phyloP scores from a whole-genome alignment of 148 eudicot species.

The Rhododendron williamsianum region DNA sequence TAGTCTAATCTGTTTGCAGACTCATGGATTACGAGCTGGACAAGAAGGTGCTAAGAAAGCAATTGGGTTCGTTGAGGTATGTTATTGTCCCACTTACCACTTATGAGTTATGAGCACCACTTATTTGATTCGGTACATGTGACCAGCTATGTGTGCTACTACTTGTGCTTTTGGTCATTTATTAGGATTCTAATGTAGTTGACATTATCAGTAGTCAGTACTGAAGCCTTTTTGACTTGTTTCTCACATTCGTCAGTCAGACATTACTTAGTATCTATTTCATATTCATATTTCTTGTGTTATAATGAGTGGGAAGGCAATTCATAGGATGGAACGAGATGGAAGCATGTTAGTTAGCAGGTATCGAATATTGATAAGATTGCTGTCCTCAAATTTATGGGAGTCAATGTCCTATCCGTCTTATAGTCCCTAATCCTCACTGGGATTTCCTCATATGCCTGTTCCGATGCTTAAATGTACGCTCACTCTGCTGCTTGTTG shows the following conservation, averaged over 20 bases:
- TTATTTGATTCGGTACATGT: background rate
- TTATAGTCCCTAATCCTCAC: no score
- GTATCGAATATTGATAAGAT: background rate
- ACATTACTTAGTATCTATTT: background rate
- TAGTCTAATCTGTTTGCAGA: constrained; percentile 40
- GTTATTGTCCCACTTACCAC: constrained; percentile 2
- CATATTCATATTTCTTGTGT: background rate
- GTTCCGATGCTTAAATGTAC: background rate
- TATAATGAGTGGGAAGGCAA: background rate
- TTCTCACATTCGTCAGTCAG: no score
- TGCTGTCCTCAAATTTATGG: background rate
- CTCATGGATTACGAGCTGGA: constrained; percentile 84
- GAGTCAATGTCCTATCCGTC: no score
- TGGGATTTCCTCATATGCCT: background rate
- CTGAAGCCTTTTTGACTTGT: background rate
- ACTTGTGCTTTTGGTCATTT: background rate
- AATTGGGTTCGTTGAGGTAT: constrained; percentile 86
- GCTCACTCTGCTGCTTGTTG: background rate
- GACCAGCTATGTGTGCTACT: background rate
- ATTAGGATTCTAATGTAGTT: background rate
- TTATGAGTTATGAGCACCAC: background rate
- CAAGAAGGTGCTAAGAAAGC: constrained; percentile 81
- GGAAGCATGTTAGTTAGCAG: background rate
- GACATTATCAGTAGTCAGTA: background rate
- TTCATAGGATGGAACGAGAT: background rate